These are phyloP conservation scores for Rhodotorula sp. DNA, from an alignment of 1,284 basidiomycete species.

Conservation along the genomic window DNA sequence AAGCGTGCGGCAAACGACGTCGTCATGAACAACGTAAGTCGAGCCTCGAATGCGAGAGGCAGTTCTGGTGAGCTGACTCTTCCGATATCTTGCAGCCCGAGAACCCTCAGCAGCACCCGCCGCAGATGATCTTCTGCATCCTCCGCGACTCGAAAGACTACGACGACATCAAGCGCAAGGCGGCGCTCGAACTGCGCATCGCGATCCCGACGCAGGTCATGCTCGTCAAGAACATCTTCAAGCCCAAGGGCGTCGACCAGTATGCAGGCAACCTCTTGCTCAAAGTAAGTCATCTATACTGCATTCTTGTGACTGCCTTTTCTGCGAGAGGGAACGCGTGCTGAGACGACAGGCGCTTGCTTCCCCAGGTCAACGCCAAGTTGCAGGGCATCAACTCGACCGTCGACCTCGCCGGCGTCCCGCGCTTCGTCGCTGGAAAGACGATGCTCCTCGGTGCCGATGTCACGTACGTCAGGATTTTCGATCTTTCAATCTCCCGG, in stretches of 20 bases:
- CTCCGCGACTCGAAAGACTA: conserved; percentile 48
- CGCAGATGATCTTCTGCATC: conserved; percentile 50
- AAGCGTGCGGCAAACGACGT: conserved; percentile 1
- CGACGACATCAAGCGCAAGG: conserved; percentile 50
- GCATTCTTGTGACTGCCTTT: too few species aligned
- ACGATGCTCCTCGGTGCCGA: conserved; percentile 53
- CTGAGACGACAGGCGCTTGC: neutral
- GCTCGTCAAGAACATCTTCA: conserved; percentile 33
- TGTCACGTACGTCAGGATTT: conserved; percentile 42
- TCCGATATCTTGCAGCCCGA: conserved; percentile 32
- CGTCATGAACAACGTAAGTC: conserved; percentile 2
- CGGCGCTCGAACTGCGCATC: conserved; percentile 47
- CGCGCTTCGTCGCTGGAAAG: conserved; percentile 40
- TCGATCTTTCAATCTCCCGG: neutral
- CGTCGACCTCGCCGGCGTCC: conserved; percentile 46
- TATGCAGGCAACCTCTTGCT: conserved; percentile 41
- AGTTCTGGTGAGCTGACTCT: neutral
- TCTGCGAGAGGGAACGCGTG: neutral
- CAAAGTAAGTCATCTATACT: neutral
- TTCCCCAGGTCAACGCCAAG: conserved; percentile 48
- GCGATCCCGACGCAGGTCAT: conserved; percentile 48
- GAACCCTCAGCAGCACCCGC: conserved; percentile 45
- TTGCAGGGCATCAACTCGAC: conserved; percentile 54
- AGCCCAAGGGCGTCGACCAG: conserved; percentile 45
- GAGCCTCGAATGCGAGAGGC: too few species aligned